phyloP scores from a whole-genome alignment of 257 asterid genomes.

The Hygrophila difformis region DNA sequence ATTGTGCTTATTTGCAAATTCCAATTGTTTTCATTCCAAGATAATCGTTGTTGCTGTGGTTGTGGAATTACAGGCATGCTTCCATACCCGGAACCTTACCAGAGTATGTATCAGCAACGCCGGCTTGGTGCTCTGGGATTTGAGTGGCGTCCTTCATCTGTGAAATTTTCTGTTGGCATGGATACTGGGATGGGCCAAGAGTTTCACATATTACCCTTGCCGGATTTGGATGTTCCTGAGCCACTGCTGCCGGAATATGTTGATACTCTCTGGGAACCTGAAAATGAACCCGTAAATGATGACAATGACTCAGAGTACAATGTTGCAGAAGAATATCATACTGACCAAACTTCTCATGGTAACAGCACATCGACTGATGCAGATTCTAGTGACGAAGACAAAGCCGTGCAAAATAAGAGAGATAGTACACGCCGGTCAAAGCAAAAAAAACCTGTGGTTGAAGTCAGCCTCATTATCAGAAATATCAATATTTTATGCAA shows the following conservation, averaged over 20 bases:
- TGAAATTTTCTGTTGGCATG: constrained; percentile 81
- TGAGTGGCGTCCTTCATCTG: constrained; percentile 89
- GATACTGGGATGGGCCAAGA: constrained; percentile 76
- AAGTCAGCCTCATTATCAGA: constrained; percentile 43
- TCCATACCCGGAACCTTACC: constrained; percentile 98
- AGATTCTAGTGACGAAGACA: constrained; percentile 51
- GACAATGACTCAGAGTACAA: constrained; percentile 93
- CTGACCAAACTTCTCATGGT: constrained; percentile 47
- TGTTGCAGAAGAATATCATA: constrained; percentile 53
- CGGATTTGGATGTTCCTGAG: constrained; percentile 74
- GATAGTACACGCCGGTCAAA: constrained; percentile 66
- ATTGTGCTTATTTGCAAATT: too few species aligned
- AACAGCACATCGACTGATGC: constrained; percentile 50
- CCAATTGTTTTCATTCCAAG: constrained; percentile 10
- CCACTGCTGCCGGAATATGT: constrained; percentile 75
- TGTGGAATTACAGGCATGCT: constrained; percentile 67
- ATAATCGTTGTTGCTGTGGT: constrained; percentile 17
- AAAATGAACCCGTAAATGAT: constrained; percentile 66
- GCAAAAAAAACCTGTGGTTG: constrained; percentile 52
- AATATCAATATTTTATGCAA: constrained; percentile 10
- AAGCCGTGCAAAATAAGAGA: constrained; percentile 30
- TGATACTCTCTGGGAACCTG: constrained; percentile 96
- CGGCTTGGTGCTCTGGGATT: constrained; percentile 83
- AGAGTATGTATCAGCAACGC: constrained; percentile 75
- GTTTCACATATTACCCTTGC: constrained; percentile 66